A percentile compares a stretch with the other conserved stretches of the same genome.
These are phyloP conservation scores for Aspergillus coremiiformis DNA, from an alignment of 495 filamentous ascomycete species.

Conservation along the genomic window DNA sequence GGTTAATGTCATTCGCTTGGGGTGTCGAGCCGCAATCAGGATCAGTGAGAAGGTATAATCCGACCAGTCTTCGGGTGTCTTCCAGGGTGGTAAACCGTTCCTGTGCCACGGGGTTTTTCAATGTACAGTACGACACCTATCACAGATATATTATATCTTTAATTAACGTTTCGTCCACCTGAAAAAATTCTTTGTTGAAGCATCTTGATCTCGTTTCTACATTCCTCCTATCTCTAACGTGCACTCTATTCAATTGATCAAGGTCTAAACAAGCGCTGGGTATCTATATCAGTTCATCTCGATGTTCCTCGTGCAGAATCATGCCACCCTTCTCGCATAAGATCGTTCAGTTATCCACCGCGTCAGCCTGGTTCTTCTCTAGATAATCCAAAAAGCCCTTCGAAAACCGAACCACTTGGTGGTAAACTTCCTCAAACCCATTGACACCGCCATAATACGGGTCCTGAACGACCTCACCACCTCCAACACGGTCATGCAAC, in stretches of 20 bases:
- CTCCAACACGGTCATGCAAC: conserved; percentile 62
- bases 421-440: conserved; percentile 79
- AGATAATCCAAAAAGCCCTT: conserved; percentile 59
- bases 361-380: conserved; percentile 18
- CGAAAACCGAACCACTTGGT: conserved; percentile 75
- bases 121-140: conserved; percentile 1
- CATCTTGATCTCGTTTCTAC: too few species aligned
- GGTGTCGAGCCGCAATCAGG: conserved; percentile 89
- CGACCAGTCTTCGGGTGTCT: background rate
- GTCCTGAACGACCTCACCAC: conserved; percentile 72
- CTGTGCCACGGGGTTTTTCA: background rate
- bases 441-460: conserved; percentile 84
- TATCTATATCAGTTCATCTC: conserved; percentile 10
- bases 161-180: background rate
- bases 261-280: conserved; percentile 11
- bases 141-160: conserved; percentile 7
- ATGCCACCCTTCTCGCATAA: background rate
- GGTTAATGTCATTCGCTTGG: conserved; percentile 78
- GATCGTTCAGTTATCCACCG: conserved; percentile 4
- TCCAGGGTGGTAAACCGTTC: background rate
- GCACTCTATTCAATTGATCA: conserved; percentile 8
- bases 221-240: background rate
- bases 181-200: too few species aligned
- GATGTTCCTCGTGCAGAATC: too few species aligned
- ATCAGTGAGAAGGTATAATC: conserved; percentile 73